phyloP scores from a whole-genome alignment of 345 rosid species.

The Lumnitzera littorea region DNA sequence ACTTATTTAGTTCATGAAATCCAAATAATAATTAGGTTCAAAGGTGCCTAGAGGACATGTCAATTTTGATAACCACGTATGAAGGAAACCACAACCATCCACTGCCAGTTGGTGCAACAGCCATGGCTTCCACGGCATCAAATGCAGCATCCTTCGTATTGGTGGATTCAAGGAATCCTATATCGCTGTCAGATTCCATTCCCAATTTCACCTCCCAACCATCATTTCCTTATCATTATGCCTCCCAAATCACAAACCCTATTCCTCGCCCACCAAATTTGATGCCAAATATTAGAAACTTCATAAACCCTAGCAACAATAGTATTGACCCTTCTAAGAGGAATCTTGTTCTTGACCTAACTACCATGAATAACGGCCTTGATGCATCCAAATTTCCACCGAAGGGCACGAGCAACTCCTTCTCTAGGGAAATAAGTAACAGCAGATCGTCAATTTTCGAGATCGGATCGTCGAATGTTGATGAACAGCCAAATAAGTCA shows the following conservation, averaged over 20 bases:
- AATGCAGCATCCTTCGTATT: conserved; percentile 41
- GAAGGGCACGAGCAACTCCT: conserved; percentile 7
- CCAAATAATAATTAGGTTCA: conserved; percentile 28
- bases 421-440: not conserved
- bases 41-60: conserved; percentile 58
- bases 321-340: conserved; percentile 24
- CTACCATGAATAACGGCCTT: not conserved
- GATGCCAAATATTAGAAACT: conserved; percentile 6
- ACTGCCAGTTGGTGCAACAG: conserved; percentile 53
- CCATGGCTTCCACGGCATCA: conserved; percentile 51
- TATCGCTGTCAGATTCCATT: conserved; percentile 1
- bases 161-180: conserved; percentile 29
- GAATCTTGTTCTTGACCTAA: conserved; percentile 36
- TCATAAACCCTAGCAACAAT: conserved; percentile 14
- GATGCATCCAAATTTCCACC: not conserved
- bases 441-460: not conserved
- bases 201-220: conserved; percentile 11
- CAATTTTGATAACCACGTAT: conserved; percentile 53
- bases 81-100: conserved; percentile 60
- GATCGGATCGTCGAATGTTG: not conserved
- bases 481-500: no score
- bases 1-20: no score
- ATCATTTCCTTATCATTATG: conserved; percentile 6
- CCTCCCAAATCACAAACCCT: conserved; percentile 13
- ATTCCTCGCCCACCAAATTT: conserved; percentile 1